phyloP scores from a whole-genome alignment of 768 basidiomycete genomes.

The Termitomyces sp. region DNA sequence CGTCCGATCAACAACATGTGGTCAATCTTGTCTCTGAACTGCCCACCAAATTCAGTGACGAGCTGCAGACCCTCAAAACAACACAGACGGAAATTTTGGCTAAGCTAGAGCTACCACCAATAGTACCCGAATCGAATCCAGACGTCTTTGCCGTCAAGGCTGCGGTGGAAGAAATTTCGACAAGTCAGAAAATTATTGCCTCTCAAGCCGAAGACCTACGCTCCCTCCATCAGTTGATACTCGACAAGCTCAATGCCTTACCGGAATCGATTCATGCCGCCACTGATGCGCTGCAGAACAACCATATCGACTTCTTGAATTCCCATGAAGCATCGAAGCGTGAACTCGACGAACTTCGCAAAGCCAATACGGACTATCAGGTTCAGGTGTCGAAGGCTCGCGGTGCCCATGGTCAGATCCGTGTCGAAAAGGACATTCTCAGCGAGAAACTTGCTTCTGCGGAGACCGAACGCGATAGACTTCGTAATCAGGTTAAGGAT shows the following conservation, averaged over 20 bases:
- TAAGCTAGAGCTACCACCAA: conserved; percentile 24
- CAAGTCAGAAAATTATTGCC: conserved; percentile 47
- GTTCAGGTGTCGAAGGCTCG: conserved; percentile 74
- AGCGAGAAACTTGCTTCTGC: conserved; percentile 54
- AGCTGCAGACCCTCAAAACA: conserved; percentile 39
- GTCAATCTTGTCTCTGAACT: conserved; percentile 41
- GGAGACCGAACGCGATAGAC: conserved; percentile 64
- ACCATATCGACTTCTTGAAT: conserved; percentile 58
- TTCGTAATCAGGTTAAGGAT: conserved; percentile 55
- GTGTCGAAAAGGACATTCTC: conserved; percentile 78
- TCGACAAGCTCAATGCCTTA: conserved; percentile 51
- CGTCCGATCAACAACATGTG: conserved; percentile 37
- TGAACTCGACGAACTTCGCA: conserved; percentile 70
- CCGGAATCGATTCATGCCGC: conserved; percentile 57
- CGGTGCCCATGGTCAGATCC: conserved; percentile 70
- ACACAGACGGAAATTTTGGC: conserved; percentile 32
- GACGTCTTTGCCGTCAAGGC: conserved; percentile 43
- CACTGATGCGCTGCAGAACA: conserved; percentile 52
- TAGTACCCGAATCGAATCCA: conserved; percentile 24
- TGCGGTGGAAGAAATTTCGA: conserved; percentile 43
- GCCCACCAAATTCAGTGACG: conserved; percentile 41
- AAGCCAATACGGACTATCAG: conserved; percentile 65
- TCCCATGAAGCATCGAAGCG: conserved; percentile 54
- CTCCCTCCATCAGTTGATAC: conserved; percentile 47
- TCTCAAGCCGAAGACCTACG: conserved; percentile 47